Evolutionary conservation across 2,329 filamentous ascomycete genomes (phyloP).

Genomic region (Fusarium sp.): DNA sequence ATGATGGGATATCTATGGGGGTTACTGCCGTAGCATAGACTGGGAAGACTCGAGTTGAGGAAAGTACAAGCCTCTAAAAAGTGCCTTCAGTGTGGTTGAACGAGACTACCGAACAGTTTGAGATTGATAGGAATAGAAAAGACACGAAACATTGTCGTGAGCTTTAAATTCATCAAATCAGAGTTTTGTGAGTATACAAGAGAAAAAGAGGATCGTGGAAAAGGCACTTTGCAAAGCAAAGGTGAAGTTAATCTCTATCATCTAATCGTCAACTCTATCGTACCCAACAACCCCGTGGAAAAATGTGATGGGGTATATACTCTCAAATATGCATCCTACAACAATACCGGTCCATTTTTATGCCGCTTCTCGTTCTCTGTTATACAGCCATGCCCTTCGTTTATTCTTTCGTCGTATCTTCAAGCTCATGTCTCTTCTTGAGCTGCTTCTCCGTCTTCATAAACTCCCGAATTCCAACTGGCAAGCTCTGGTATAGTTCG

Average conservation of each 20-base stretch:
- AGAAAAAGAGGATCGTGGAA: too few relatives aligned
- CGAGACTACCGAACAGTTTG: too few relatives aligned
- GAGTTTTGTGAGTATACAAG: neutral
- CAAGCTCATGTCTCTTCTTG: constrained; percentile 78
- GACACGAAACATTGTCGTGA: too few relatives aligned
- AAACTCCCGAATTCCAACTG: constrained; percentile 94
- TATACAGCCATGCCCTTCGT: neutral
- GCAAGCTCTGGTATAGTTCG: constrained; percentile 83
- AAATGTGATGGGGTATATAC: constrained; percentile 43
- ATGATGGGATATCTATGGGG: neutral
- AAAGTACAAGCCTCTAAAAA: too few relatives aligned
- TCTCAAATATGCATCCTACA: constrained; percentile 2
- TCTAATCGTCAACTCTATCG: constrained; percentile 43
- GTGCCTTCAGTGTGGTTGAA: too few relatives aligned
- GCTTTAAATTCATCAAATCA: neutral
- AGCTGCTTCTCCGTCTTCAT: constrained; percentile 97
- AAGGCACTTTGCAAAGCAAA: neutral
- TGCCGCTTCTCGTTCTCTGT: neutral
- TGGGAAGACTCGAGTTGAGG: too few relatives aligned
- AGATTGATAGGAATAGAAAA: too few relatives aligned
- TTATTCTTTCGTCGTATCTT: constrained; percentile 64
- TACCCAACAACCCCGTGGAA: constrained; percentile 8
- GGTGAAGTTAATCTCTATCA: constrained; percentile 28
- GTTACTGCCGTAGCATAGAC: too few relatives aligned
- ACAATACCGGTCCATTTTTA: neutral